These are phyloP conservation scores for Pythium rishiriense DNA, from an alignment of 352 stramenopile genomes.

Conservation along the genomic window DNA sequence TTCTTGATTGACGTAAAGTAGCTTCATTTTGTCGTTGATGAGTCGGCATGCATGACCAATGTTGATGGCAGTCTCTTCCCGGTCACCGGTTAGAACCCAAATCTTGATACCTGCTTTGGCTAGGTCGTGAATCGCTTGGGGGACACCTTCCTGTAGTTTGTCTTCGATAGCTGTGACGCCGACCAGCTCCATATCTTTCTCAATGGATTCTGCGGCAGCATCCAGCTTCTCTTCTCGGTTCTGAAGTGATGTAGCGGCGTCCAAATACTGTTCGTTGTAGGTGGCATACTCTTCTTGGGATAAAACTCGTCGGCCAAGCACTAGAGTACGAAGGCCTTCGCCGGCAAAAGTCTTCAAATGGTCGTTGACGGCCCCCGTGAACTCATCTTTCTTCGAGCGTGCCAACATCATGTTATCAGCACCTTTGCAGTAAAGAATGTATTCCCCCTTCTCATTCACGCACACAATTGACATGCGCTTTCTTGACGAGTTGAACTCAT, in stretches of 20 bases:
- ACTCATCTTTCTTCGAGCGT: constrained; percentile 30
- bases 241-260: constrained; percentile 47
- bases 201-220: constrained; percentile 59
- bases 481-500: constrained; percentile 90
- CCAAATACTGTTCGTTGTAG: constrained; percentile 62
- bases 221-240: constrained; percentile 55
- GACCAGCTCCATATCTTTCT: constrained; percentile 80
- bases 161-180: constrained; percentile 97
- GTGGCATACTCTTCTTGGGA: constrained; percentile 43
- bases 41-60: constrained; percentile 91
- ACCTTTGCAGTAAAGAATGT: constrained; percentile 78
- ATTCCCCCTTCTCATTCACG: constrained; percentile 45
- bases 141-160: constrained; percentile 94
- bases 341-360: constrained; percentile 70
- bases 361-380: constrained; percentile 28
- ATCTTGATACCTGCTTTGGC: constrained; percentile 96
- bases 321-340: constrained; percentile 80
- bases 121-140: constrained; percentile 91
- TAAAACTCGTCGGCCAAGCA: constrained; percentile 62
- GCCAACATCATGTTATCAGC: constrained; percentile 86
- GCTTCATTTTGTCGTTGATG: constrained; percentile 67
- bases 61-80: constrained; percentile 97
- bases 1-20: constrained; percentile 68
- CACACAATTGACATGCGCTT: constrained; percentile 98
- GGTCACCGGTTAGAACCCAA: constrained; percentile 98